phyloP scores from a whole-genome alignment of 106 monocot species.

The Cymbidium sinense region DNA sequence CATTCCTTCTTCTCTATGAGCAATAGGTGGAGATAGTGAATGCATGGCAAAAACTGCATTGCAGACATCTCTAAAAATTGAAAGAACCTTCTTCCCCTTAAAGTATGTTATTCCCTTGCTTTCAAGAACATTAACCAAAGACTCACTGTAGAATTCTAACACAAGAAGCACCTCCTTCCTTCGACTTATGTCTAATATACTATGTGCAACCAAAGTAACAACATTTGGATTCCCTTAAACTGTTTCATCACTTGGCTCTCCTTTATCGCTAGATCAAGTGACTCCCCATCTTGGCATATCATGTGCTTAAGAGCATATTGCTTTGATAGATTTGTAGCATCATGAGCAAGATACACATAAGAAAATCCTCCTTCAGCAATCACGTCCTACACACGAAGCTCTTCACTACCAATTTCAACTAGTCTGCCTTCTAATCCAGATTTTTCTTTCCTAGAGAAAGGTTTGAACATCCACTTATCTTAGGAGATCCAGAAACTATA shows the following conservation, averaged over 20 bases:
- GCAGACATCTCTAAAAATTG: too few species aligned
- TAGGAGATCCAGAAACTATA: neutral
- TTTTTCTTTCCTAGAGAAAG: too few species aligned
- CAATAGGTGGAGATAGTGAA: too few species aligned
- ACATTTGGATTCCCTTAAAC: slow-evolving; percentile 89
- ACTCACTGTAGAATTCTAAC: slow-evolving; percentile 94
- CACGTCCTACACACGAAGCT: too few species aligned
- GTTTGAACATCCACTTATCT: slow-evolving; percentile 79
- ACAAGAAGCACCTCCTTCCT: slow-evolving; percentile 73
- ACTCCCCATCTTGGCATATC: slow-evolving; percentile 80
- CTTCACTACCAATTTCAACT: too few species aligned
- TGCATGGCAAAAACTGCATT: too few species aligned
- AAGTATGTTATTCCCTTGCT: slow-evolving; percentile 65
- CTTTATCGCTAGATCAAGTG: too few species aligned
- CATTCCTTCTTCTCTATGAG: slow-evolving; percentile 83
- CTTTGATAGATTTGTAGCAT: slow-evolving; percentile 44
- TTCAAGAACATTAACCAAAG: slow-evolving; percentile 69
- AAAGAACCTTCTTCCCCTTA: too few species aligned
- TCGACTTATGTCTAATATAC: slow-evolving; percentile 67
- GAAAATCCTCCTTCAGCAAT: too few species aligned
- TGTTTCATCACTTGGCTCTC: too few species aligned
- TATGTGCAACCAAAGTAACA: slow-evolving; percentile 51
- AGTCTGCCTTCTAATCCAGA: too few species aligned
- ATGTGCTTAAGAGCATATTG: slow-evolving; percentile 98
- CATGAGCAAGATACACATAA: too few species aligned